Percentiles rank a stretch among this genome's conserved stretches.
phyloP scores from a whole-genome alignment of 805 yeast genomes.

The Candida sakaeoensis region DNA sequence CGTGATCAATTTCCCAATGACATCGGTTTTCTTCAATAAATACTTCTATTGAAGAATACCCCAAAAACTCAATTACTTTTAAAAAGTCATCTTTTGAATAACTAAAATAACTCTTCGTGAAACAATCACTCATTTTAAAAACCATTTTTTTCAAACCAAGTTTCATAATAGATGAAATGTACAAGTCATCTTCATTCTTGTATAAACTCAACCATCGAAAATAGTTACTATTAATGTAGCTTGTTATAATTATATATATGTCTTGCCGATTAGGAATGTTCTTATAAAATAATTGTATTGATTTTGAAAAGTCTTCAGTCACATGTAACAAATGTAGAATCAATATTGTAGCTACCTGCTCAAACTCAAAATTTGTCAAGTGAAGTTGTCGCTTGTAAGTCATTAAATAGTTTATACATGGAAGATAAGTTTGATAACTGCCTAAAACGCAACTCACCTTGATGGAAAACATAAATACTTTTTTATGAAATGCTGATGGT shows the following conservation, averaged over 20 bases:
- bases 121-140: slow-evolving; percentile 25
- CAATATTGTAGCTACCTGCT: slow-evolving; percentile 40
- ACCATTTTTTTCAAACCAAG: slow-evolving; percentile 36
- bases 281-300: slow-evolving; percentile 27
- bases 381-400: slow-evolving; percentile 10
- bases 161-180: slow-evolving; percentile 36
- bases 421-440: slow-evolving; percentile 52
- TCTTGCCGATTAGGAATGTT: slow-evolving; percentile 19
- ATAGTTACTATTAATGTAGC: slow-evolving; percentile 31
- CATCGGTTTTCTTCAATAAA: background rate
- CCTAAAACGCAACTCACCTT: slow-evolving; percentile 43
- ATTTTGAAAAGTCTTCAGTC: slow-evolving; percentile 26
- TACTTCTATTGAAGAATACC: background rate
- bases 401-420: slow-evolving; percentile 45
- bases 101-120: slow-evolving; percentile 33
- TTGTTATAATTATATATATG: slow-evolving; percentile 13
- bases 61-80: background rate
- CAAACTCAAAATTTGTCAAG: slow-evolving; percentile 21
- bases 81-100: slow-evolving; percentile 2
- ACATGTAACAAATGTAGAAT: slow-evolving; percentile 46
- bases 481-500: slow-evolving; percentile 33
- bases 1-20: slow-evolving; percentile 2
- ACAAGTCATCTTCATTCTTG: slow-evolving; percentile 29
- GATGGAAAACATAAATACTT: slow-evolving; percentile 48
- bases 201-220: slow-evolving; percentile 27